Conservation (phyloP, 2,329 filamentous ascomycete genomes). For the Juglanconis juglandina region DNA sequence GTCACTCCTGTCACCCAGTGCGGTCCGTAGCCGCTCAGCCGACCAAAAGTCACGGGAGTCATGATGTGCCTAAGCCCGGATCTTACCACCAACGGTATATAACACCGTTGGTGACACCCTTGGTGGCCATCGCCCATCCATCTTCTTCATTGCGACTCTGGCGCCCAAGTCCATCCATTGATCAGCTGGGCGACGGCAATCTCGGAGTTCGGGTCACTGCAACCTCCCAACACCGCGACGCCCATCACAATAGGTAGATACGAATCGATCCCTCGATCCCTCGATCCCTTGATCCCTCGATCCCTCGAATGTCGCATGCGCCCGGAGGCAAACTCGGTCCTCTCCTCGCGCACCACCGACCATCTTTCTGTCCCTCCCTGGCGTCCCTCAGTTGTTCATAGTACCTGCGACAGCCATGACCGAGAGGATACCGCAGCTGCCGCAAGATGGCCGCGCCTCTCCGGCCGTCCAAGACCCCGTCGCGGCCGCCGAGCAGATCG, state of each 20-base stretch:
- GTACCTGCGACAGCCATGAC: neutral
- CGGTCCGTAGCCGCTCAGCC: neutral
- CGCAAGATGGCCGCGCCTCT: neutral
- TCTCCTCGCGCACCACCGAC: neutral
- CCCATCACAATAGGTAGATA: neutral
- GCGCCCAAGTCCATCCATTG: neutral
- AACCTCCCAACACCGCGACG: neutral
- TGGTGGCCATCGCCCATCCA: neutral
- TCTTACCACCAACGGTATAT: neutral
- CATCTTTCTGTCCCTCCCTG: too few species aligned
- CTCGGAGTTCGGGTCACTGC: neutral
- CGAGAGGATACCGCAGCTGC: neutral
- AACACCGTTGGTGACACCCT: too few species aligned
- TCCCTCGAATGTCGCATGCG: neutral
- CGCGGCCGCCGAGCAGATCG: constrained; percentile 13
- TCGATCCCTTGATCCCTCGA: too few species aligned
- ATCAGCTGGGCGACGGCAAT: neutral
- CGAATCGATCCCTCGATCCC: neutral
- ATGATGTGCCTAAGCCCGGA: too few species aligned
- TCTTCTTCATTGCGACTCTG: neutral
- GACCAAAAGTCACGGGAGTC: neutral
- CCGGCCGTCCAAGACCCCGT: constrained; percentile 2
- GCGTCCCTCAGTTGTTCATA: too few species aligned
- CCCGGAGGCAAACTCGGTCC: neutral
- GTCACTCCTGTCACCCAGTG: too few species aligned